phyloP scores from a whole-genome alignment of 441 rosid species.

The Breynia disticha region DNA sequence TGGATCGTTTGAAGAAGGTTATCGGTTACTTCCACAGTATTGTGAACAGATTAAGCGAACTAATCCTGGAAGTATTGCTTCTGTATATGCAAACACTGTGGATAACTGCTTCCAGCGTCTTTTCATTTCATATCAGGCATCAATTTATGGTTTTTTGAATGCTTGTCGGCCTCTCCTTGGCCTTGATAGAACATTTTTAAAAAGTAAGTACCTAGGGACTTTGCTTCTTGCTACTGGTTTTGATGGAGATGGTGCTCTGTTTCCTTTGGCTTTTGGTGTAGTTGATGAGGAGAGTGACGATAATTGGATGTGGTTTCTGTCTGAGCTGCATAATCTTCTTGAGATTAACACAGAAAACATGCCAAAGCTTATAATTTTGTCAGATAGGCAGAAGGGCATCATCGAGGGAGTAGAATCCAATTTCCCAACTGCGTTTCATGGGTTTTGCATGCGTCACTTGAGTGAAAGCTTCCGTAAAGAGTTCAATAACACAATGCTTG shows the following conservation, averaged over 20 bases:
- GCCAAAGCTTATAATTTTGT: slow-evolving; percentile 90
- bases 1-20: slow-evolving; percentile 94
- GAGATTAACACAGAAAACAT: slow-evolving; percentile 92
- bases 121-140: slow-evolving; percentile 90
- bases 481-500: slow-evolving; percentile 83
- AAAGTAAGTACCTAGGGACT: slow-evolving; percentile 87
- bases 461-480: slow-evolving; percentile 91
- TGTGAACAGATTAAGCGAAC: slow-evolving; percentile 85
- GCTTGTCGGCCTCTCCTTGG: slow-evolving; percentile 94
- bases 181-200: slow-evolving; percentile 69
- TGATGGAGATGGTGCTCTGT: slow-evolving; percentile 86
- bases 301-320: slow-evolving; percentile 98
- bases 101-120: slow-evolving; percentile 89
- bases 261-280: slow-evolving; percentile 88
- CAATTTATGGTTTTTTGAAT: slow-evolving; percentile 80
- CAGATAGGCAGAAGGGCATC: slow-evolving; percentile 79
- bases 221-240: slow-evolving; percentile 87
- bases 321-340: slow-evolving; percentile 83
- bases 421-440: slow-evolving; percentile 92
- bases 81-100: slow-evolving; percentile 59
- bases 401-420: slow-evolving; percentile 90
- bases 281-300: slow-evolving; percentile 92
- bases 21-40: slow-evolving; percentile 78
- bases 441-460: slow-evolving; percentile 89
- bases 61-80: slow-evolving; percentile 83